Conservation (phyloP, 176 grass and related monocot genomes). For the Carex kokanica region DNA sequence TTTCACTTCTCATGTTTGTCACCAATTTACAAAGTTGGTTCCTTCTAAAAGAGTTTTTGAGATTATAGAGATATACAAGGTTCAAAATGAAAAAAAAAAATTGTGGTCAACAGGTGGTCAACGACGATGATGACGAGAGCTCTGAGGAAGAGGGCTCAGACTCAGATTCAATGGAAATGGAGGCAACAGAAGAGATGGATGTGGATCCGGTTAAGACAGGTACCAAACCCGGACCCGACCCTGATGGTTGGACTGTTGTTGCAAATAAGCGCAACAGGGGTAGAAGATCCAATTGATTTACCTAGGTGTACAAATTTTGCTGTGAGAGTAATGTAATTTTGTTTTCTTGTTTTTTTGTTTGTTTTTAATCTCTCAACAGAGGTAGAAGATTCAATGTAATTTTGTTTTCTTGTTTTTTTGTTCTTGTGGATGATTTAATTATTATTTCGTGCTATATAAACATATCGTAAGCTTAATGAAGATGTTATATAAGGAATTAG, state of each 20-base stretch:
- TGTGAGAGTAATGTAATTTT: background rate
- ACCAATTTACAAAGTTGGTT: background rate
- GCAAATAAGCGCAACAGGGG: constrained; percentile 40
- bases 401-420: no score
- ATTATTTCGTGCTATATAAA: background rate
- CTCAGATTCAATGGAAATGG: constrained; percentile 31
- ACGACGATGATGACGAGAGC: constrained; percentile 17
- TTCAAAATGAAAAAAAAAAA: constrained; percentile 9
- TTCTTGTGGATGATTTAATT: background rate
- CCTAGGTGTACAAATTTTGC: background rate
- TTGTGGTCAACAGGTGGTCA: constrained; percentile 19
- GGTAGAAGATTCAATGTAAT: no score
- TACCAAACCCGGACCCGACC: constrained; percentile 39
- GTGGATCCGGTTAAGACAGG: constrained; percentile 34
- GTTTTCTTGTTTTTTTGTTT: background rate
- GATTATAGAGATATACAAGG: background rate
- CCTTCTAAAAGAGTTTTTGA: background rate
- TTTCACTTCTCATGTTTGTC: background rate
- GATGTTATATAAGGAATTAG: background rate
- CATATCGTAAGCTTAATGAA: background rate
- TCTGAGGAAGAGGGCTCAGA: constrained; percentile 19
- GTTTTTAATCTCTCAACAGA: background rate
- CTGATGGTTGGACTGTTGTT: constrained; percentile 80
- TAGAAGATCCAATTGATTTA: constrained; percentile 22
- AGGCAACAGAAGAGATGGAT: constrained; percentile 37